Percentiles rank a stretch among this genome's conserved stretches.
These are phyloP conservation scores for Lyophyllum decastes DNA, from an alignment of 768 basidiomycete genomes.

Conservation along the genomic window DNA sequence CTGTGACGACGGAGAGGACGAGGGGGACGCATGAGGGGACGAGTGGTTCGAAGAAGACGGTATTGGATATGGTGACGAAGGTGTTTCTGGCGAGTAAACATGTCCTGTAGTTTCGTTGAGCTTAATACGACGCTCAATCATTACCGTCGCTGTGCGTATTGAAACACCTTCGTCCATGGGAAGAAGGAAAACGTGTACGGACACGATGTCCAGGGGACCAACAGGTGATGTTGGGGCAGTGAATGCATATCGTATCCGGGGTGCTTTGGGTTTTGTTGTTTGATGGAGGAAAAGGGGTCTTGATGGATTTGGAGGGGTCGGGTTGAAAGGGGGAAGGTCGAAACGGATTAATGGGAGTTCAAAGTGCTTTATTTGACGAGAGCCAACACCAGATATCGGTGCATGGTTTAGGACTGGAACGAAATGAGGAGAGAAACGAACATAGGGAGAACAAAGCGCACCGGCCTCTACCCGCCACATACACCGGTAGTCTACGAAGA, in stretches of 20 bases:
- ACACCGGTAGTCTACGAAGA: constrained; percentile 77
- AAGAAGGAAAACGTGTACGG: constrained; percentile 63
- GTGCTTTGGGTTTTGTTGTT: constrained; percentile 57
- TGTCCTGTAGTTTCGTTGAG: constrained; percentile 43
- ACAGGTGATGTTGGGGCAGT: constrained; percentile 57
- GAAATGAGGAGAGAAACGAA: constrained; percentile 18
- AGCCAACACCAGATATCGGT: constrained; percentile 66
- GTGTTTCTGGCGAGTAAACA: constrained; percentile 20
- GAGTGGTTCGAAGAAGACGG: constrained; percentile 19
- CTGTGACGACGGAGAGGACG: constrained; percentile 33
- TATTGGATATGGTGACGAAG: constrained; percentile 22
- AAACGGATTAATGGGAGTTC: constrained; percentile 75
- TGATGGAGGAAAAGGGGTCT: constrained; percentile 39
- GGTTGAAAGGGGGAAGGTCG: constrained; percentile 51
- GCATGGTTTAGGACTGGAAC: constrained; percentile 65
- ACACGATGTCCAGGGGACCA: constrained; percentile 73
- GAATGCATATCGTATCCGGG: constrained; percentile 61
- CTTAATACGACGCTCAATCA: constrained; percentile 72
- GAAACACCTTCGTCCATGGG: constrained; percentile 57
- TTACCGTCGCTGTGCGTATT: constrained; percentile 63
- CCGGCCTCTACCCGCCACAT: constrained; percentile 86
- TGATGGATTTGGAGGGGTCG: constrained; percentile 34
- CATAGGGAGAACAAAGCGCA: constrained; percentile 33
- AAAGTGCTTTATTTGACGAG: constrained; percentile 66
- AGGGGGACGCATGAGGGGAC: constrained; percentile 19